These are phyloP conservation scores for Punica granatum DNA, from an alignment of 345 rosid genomes.

Conservation along the genomic window DNA sequence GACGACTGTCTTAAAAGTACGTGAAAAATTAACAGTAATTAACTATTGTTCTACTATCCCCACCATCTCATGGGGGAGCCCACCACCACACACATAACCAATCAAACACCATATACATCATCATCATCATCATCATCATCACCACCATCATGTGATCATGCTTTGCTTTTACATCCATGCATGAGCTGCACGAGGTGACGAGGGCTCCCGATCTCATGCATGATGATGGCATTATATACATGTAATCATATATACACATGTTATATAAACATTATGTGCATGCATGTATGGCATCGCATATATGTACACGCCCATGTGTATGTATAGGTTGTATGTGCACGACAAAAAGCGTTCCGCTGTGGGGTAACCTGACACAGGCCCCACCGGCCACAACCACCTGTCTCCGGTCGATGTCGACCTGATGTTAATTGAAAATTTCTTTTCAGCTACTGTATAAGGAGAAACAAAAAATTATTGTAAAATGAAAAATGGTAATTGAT, in stretches of 20 bases:
- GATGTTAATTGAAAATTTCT: not conserved
- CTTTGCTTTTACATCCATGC: not conserved
- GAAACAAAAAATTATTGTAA: too few species aligned
- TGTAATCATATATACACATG: not conserved
- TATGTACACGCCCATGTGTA: not conserved
- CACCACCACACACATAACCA: not conserved
- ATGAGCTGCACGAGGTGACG: too few species aligned
- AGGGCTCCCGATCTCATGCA: too few species aligned
- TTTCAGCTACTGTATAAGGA: too few species aligned
- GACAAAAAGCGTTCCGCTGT: not conserved
- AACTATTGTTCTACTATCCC: not conserved
- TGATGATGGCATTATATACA: too few species aligned
- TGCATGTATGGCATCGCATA: not conserved
- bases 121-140: not conserved
- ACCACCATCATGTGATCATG: not conserved
- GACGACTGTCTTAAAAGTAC: not conserved
- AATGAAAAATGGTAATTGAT: too few species aligned
- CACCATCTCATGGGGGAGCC: not conserved
- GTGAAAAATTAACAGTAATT: not conserved
- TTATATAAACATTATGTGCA: not conserved
- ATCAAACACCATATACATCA: not conserved
- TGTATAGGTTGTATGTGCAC: not conserved
- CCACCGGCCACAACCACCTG: conserved; percentile 2
- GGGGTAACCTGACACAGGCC: not conserved
- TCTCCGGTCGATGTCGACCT: not conserved